phyloP scores from a whole-genome alignment of 2,329 filamentous ascomycete species.

The Fusarium sp. region DNA sequence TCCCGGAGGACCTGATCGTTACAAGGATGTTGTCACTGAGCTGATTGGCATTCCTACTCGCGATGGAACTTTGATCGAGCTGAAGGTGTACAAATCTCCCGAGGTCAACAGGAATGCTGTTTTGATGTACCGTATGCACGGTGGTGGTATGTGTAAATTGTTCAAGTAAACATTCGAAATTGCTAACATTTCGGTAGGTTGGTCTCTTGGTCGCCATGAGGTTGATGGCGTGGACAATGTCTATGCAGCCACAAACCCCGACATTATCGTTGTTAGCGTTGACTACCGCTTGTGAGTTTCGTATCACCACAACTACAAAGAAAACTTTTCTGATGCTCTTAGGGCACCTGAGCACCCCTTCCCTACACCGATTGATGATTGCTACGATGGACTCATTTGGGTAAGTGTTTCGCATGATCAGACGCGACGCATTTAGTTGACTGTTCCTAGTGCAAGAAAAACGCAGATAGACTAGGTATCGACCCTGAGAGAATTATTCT shows the following conservation, averaged over 20 bases:
- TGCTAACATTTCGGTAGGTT: constrained; percentile 18
- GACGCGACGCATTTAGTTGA: neutral
- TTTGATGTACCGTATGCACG: constrained; percentile 48
- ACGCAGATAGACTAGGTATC: constrained; percentile 29
- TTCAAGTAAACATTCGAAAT: accelerated
- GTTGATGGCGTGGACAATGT: constrained; percentile 46
- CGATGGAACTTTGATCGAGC: constrained; percentile 36
- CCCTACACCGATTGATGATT: constrained; percentile 40
- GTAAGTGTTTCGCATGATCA: neutral
- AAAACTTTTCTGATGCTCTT: neutral
- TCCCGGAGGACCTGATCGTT: constrained; percentile 32
- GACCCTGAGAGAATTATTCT: constrained; percentile 43
- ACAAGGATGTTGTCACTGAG: constrained; percentile 28
- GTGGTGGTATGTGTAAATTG: constrained; percentile 34
- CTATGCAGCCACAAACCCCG: constrained; percentile 29
- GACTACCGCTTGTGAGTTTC: constrained; percentile 42
- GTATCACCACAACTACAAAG: accelerated
- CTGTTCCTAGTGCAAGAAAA: constrained; percentile 37
- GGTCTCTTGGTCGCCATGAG: constrained; percentile 46
- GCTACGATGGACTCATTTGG: constrained; percentile 46
- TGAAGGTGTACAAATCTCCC: constrained; percentile 41
- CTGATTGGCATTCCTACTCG: constrained; percentile 35
- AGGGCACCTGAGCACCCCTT: constrained; percentile 47
- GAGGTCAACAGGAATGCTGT: constrained; percentile 25
- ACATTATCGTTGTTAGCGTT: constrained; percentile 46